Base-by-base conservation (phyloP, 202 grass and related monocot genomes). In the Dendrocalamus latiflorus region DNA sequence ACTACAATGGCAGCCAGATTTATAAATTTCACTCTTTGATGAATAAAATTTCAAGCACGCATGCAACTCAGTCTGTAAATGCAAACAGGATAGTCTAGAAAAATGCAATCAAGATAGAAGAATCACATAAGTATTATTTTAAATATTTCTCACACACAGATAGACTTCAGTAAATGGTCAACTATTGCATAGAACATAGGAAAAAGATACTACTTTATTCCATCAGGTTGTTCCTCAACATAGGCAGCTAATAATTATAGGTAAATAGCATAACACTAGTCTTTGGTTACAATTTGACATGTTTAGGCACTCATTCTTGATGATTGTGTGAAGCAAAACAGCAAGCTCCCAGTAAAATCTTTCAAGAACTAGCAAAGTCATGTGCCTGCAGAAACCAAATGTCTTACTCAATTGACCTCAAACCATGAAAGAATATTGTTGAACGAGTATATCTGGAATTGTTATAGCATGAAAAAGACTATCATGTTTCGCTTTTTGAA, bases 341-440 rank as follows among this genome's bases (percentile, higher is more conserved):
- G n/a, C n/a, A n/a, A n/a, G n/a, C n/a, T n/a, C n/a, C n/a, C n/a
- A n/a, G n/a, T n/a, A n/a, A n/a, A n/a, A n/a, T n/a, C n/a, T n/a
- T n/a, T n/a, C n/a, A n/a, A n/a, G n/a, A n/a, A 90, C 71, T 88
- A 91, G 82, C 82, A 89, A 85, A 87, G 81, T 97, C 91, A 94
- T 90, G 89, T 91, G 87, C 89, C 94, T 93, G 81, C 82, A 94
- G 77, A 88, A 91, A 97, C 69, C 84, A 94, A 93, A 89, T 82
- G 73, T 54, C 68, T 90, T 83, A 20, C 70, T 85, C 50, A 92
- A 84, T 92, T 78, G 81, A 80, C 75, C 70, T 89, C 66, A 70
- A 65, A 48, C 37, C 38, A 71, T 43, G 8, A 77, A 83, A 76
- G 65, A 76, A 76, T 37, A 81, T 58, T 75, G 44, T 41, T 33